phyloP scores from a whole-genome alignment of 1,284 basidiomycete genomes.

The Leucocoprinus gongylophorus region DNA sequence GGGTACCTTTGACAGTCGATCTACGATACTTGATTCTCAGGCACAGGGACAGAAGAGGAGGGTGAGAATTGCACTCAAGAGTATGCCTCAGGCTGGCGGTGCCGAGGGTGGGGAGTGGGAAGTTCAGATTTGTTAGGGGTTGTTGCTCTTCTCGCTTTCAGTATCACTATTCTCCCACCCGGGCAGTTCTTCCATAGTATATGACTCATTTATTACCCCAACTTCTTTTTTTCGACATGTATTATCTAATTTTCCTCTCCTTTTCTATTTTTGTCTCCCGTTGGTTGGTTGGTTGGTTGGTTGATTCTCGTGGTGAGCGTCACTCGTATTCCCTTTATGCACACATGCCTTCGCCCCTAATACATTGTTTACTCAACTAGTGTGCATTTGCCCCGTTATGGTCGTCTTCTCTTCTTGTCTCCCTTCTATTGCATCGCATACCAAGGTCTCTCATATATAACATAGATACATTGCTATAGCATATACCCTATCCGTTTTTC shows the following conservation, averaged over 20 bases:
- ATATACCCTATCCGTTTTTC: constrained; percentile 10
- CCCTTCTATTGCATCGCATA: neutral
- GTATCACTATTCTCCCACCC: constrained; percentile 6
- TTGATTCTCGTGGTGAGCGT: neutral
- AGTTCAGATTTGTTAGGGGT: constrained; percentile 53
- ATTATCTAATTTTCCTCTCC: neutral
- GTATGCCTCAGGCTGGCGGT: constrained; percentile 48
- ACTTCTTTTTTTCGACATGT: neutral
- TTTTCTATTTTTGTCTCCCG: neutral
- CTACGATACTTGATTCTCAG: constrained; percentile 27
- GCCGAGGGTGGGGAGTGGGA: constrained; percentile 65
- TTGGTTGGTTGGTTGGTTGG: neutral
- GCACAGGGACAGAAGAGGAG: constrained; percentile 35
- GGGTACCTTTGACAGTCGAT: constrained; percentile 32
- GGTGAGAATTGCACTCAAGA: constrained; percentile 58
- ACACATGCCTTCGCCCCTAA: neutral
- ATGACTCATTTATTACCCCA: constrained; percentile 6
- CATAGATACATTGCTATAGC: constrained; percentile 9
- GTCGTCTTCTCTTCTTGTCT: neutral
- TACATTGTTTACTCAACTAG: neutral
- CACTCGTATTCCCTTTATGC: neutral
- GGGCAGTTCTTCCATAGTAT: neutral
- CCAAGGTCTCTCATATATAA: neutral
- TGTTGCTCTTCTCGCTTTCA: neutral
- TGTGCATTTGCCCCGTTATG: neutral